These are phyloP conservation scores for Akanthomyces lecanii DNA, from an alignment of 2,329 filamentous ascomycete species.

Conservation along the genomic window DNA sequence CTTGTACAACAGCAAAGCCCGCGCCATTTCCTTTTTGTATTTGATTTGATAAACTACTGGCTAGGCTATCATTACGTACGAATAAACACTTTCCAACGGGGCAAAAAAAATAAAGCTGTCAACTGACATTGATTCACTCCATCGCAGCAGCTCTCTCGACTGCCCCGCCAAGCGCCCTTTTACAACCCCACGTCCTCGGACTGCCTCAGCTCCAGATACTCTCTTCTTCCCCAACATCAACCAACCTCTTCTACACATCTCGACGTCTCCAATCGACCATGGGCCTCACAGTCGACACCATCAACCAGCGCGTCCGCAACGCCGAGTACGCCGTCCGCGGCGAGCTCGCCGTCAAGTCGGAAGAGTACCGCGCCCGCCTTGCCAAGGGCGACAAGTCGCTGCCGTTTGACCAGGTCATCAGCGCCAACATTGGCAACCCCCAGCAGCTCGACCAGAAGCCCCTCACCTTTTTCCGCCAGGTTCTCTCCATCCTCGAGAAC, in stretches of 20 bases:
- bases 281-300: conserved; percentile 72
- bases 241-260: background rate
- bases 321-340: conserved; percentile 96
- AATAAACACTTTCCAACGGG: background rate
- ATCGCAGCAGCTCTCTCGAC: conserved; percentile 2
- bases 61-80: background rate
- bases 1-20: background rate
- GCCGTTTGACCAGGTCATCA: conserved; percentile 88
- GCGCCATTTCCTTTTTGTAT: background rate
- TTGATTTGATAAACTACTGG: background rate
- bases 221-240: background rate
- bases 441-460: conserved; percentile 99
- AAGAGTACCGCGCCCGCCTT: conserved; percentile 78
- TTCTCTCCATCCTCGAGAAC: conserved; percentile 89
- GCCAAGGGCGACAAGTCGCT: conserved; percentile 55
- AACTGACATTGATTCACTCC: background rate
- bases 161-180: conserved; percentile 14
- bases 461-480: conserved; percentile 98
- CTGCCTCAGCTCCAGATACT: background rate
- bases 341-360: conserved; percentile 89
- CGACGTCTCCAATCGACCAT: conserved; percentile 29
- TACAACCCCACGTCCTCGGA: conserved; percentile 15
- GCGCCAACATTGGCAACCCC: conserved; percentile 97
- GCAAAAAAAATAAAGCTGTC: background rate
- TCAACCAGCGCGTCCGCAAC: conserved; percentile 82